Percentiles rank a stretch among this genome's conserved stretches.
phyloP scores from a whole-genome alignment of 1,139 yeast species.

The Debaryomyces udenii region DNA sequence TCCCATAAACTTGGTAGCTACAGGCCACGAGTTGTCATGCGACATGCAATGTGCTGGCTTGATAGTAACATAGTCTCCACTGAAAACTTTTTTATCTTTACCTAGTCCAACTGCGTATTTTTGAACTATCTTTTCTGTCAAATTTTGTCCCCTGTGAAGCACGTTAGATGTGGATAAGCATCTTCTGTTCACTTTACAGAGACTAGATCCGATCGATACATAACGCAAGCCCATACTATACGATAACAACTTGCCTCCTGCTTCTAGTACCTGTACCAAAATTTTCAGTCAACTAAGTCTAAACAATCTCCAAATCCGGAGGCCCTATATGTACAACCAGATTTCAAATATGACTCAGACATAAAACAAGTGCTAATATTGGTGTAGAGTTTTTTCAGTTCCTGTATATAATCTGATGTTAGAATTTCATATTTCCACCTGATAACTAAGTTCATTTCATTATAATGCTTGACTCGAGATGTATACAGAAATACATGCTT shows the following conservation, averaged over 20 bases:
- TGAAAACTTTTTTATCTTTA: constrained; percentile 66
- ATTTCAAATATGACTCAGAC: constrained; percentile 7
- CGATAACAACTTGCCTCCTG: too few species aligned
- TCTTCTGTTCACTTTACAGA: constrained; percentile 13
- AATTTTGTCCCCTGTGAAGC: constrained; percentile 61
- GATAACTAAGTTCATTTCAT: not conserved
- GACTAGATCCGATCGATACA: constrained; percentile 3
- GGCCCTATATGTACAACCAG: constrained; percentile 5
- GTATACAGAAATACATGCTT: constrained; percentile 5
- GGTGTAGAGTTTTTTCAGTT: constrained; percentile 6
- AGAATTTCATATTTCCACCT: not conserved
- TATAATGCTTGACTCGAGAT: not conserved
- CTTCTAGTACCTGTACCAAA: not conserved
- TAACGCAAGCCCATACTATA: constrained; percentile 7
- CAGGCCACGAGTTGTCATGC: constrained; percentile 99
- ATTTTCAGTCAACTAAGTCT: constrained; percentile 2
- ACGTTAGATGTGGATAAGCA: constrained; percentile 16
- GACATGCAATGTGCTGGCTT: constrained; percentile 98
- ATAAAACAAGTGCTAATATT: constrained; percentile 2
- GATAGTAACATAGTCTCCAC: constrained; percentile 95
- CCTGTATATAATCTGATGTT: not conserved
- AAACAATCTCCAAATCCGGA: constrained; percentile 6
- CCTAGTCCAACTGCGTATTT: constrained; percentile 85
- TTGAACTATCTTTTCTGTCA: constrained; percentile 95
- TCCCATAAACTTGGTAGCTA: constrained; percentile 93